These are phyloP conservation scores for Neurospora sp. DNA, from an alignment of 495 filamentous ascomycete species.

Conservation along the genomic window DNA sequence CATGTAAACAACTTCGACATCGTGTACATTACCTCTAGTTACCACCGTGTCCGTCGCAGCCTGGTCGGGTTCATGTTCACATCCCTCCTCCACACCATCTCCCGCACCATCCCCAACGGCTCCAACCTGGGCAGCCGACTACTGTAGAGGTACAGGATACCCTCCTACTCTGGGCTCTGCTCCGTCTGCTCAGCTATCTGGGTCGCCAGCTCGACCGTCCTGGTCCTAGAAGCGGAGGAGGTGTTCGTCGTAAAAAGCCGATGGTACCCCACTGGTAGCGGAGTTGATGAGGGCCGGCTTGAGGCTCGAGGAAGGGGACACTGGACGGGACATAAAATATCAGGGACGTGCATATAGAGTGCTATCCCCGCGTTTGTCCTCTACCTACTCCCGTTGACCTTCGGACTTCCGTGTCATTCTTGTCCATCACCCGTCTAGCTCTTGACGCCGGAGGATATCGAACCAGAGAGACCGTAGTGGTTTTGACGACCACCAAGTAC, in stretches of 20 bases:
- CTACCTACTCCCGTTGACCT: background rate
- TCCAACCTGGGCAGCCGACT: background rate
- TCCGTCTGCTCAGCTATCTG: background rate
- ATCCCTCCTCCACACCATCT: background rate
- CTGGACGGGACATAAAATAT: no score
- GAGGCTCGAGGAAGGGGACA: background rate
- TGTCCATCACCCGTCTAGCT: background rate
- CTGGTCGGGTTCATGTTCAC: background rate
- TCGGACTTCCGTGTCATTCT: background rate
- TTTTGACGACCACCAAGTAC: background rate
- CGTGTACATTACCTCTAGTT: background rate
- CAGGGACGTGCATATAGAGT: no score
- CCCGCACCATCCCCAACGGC: background rate
- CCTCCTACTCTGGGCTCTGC: background rate
- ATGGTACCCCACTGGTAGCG: background rate
- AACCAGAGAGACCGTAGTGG: background rate
- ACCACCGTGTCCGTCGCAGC: background rate
- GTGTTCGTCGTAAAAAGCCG: background rate
- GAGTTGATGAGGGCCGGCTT: background rate
- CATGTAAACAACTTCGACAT: no score
- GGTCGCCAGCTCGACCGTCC: background rate
- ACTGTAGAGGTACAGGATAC: background rate
- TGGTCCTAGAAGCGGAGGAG: background rate
- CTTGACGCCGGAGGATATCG: background rate
- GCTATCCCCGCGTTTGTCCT: background rate